Base-by-base conservation (phyloP, 2,329 filamentous ascomycete species). In the Coniella lustricola region DNA sequence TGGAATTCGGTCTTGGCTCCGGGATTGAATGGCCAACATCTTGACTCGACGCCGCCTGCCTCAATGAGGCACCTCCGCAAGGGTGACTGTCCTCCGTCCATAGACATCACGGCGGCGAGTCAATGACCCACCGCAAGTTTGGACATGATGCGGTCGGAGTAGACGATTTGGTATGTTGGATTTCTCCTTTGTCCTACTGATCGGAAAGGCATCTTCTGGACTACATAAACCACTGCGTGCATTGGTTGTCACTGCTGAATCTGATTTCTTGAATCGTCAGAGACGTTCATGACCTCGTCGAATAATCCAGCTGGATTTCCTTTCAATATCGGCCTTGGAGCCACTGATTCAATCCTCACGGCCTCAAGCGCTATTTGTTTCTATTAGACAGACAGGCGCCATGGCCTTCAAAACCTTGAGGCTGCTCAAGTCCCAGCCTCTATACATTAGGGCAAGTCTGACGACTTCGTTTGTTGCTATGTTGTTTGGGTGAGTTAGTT, bases 371-470 rank as follows among this genome's bases (percentile, higher is more conserved):
- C n/a, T n/a, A n/a, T n/a, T n/a, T n/a, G n/a, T n/a, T n/a, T n/a
- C n/a, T n/a, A n/a, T n/a, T n/a, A n/a, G n/a, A n/a, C n/a, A n/a
- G n/a, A 32, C 29, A 3, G 8, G 18, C n/a, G 35, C 18, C 21
- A 25, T 35, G 21, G 29, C 20, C 7, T 7, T 34, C 25, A 46
- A n/a, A 17, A 22, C 22, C 35, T 40, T 51, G 40, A 29, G 43
- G 20, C 13, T 44, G 16, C 38, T 44, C 14, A 31, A 32, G 35
- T 39, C 45, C 32, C 47, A 43, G 35, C 54, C 54, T 3, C 41
- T 55, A 25, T 57, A 57, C n/a, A 43, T 55, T 12, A 51, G 39
- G 41, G 52, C 54, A n/a, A 53, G 54, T 45, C n/a, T 57, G 10
- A 34, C 52, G 34, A 52, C 52, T n/a, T 56, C 55, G 9, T 53